Evolutionary conservation across 208 protist genomes (phyloP), one percentile per base, ranked within the genome.

Genomic region (Crithidia thermophila): DNA sequence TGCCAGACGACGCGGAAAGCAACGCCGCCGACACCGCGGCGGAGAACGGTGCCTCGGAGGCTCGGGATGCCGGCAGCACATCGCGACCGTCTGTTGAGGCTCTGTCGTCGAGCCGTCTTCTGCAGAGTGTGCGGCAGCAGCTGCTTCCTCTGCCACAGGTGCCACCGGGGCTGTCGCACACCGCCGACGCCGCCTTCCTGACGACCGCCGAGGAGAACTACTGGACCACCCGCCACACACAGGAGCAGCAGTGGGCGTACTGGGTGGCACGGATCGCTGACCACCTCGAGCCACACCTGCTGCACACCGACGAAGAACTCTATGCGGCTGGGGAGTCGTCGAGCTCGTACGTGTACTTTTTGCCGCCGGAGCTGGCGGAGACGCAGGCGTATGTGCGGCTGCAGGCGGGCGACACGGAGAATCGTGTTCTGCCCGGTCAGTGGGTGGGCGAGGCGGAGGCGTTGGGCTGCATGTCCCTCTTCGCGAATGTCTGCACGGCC

Each of bases 151-250:
- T 34, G 2, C 81, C 69, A 10, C 25, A 52, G 46, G 59, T 42
- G 3, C 72, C 72, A 27, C 63, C 52, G 0, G 63, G 57, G 1
- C 20, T 75, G 43, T 56, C 49, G 13, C 45, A 49, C 21, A 34
- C 25, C 47, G 28, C 21, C 14, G 55, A 70, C 21, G 31, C n/a
- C n/a, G 28, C 34, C 18, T 72, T 81, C 34, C 81, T 72, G 25
- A 83, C 81, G 20, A 80, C 66, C 6, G 69, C 77, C 4, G 81
- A 86, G 65, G 81, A 83, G 27, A 58, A 75, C 47, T 83, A 86
- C 65, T 64, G 49, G 50, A 30, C 57, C 0, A 56, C 58, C 14
- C 21, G 56, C 8, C 67, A 59, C 18, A 56, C 31, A 18, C 81
- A 86, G 58, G 65, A 77, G 4, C 8, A 36, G 27, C 81, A 86